Percentiles rank a stretch among this genome's conserved stretches.
phyloP scores from a whole-genome alignment of 83 land plant genomes.

The Isoetes engelmannii region DNA sequence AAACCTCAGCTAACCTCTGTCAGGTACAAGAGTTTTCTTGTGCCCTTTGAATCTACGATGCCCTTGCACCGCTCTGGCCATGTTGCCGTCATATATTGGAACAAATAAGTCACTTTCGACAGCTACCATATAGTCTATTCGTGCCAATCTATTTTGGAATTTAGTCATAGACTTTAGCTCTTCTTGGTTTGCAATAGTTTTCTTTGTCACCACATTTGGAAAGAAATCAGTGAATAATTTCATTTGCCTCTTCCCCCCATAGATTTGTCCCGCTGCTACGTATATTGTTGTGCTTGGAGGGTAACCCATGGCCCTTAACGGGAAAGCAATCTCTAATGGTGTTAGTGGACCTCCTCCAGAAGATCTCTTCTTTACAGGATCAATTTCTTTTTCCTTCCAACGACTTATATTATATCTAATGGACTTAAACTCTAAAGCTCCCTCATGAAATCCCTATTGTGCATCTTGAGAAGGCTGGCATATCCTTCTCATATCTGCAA shows the following conservation, averaged over 20 bases:
- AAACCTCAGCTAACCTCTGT: constrained; percentile 20
- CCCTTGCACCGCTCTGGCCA: constrained; percentile 33
- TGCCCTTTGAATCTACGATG: constrained; percentile 31
- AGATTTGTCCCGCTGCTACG: constrained; percentile 30
- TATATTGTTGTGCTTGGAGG: constrained; percentile 23
- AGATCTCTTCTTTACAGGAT: constrained; percentile 18
- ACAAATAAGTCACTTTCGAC: constrained; percentile 31
- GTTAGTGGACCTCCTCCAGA: constrained; percentile 26
- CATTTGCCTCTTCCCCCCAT: constrained; percentile 16
- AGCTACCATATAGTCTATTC: constrained; percentile 31
- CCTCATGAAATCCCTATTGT: constrained; percentile 28
- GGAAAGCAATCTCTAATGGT: constrained; percentile 20
- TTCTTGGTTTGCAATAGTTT: constrained; percentile 13
- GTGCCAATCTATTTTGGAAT: constrained; percentile 30
- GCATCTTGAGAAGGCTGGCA: constrained; percentile 44
- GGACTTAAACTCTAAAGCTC: constrained; percentile 30
- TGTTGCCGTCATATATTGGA: constrained; percentile 31
- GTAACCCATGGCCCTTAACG: constrained; percentile 22
- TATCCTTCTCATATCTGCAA: constrained; percentile 43
- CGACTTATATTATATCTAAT: constrained; percentile 26
- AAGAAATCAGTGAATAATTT: constrained; percentile 9
- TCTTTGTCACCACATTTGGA: constrained; percentile 19
- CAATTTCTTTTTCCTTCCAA: constrained; percentile 40
- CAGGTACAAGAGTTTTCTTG: constrained; percentile 23
- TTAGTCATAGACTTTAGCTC: constrained; percentile 21